A percentile compares a stretch with the other conserved stretches of the same genome.
phyloP scores from a whole-genome alignment of 208 protist genomes.

The Herpetomonas muscarum region DNA sequence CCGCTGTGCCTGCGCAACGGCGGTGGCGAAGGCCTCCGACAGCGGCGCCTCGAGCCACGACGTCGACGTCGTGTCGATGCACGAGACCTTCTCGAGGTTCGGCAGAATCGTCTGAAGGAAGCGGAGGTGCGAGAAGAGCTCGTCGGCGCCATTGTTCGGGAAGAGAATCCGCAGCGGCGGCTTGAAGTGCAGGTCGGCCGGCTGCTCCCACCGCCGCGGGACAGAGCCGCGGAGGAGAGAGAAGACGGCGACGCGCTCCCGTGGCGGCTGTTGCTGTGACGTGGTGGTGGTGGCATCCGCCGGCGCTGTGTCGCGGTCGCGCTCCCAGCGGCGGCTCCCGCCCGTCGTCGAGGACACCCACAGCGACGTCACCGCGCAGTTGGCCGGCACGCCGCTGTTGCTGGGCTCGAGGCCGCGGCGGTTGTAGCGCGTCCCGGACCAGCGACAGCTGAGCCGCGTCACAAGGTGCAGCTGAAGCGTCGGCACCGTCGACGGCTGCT shows the following conservation, averaged over 20 bases:
- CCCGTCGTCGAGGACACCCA: slow-evolving; percentile 38
- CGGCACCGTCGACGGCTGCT: background rate
- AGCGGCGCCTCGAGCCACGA: slow-evolving; percentile 43
- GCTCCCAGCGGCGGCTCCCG: background rate
- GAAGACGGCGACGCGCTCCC: slow-evolving; percentile 41
- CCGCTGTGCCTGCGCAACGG: slow-evolving; percentile 25
- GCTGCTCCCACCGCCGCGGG: slow-evolving; percentile 73
- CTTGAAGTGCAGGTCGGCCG: slow-evolving; percentile 65
- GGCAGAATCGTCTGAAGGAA: slow-evolving; percentile 29
- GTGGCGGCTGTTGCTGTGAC: background rate
- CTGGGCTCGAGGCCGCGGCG: slow-evolving; percentile 68
- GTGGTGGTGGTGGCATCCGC: background rate
- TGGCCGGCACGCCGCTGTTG: slow-evolving; percentile 65
- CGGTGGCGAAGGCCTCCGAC: slow-evolving; percentile 45
- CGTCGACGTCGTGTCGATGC: slow-evolving; percentile 57
- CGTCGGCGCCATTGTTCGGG: slow-evolving; percentile 20
- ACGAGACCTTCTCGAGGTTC: slow-evolving; percentile 26
- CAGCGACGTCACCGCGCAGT: slow-evolving; percentile 65
- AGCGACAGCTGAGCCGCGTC: slow-evolving; percentile 65
- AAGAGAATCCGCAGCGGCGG: slow-evolving; percentile 56
- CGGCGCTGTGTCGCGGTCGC: background rate
- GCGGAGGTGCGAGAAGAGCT: slow-evolving; percentile 32
- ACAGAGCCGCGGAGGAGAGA: slow-evolving; percentile 70
- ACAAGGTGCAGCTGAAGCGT: slow-evolving; percentile 33
- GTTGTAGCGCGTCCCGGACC: slow-evolving; percentile 83